phyloP scores from a whole-genome alignment of 2,329 filamentous ascomycete genomes.

The Aspergillus brunneoviolaceus region DNA sequence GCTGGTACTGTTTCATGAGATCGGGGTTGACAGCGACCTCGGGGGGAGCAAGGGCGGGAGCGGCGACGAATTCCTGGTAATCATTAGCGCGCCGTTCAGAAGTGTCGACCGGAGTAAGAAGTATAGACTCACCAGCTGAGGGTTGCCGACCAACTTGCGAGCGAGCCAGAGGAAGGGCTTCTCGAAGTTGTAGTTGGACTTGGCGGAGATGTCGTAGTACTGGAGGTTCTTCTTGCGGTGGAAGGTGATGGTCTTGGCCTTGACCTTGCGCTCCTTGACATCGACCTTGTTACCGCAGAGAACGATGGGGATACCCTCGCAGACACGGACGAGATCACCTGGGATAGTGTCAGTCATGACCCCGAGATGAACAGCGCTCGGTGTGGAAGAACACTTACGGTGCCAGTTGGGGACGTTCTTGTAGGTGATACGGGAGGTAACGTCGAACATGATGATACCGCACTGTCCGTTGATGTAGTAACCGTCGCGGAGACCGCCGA shows the following conservation, averaged over 20 bases:
- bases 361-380: background rate
- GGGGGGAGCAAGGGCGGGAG: conserved; percentile 88
- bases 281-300: conserved; percentile 99
- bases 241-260: conserved; percentile 99
- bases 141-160: conserved; percentile 96
- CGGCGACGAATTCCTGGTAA: conserved; percentile 87
- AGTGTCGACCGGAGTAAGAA: conserved; percentile 20
- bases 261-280: conserved; percentile 99
- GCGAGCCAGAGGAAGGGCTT: conserved; percentile 99
- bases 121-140: conserved; percentile 64
- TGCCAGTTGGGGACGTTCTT: conserved; percentile 99
- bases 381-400: conserved; percentile 65
- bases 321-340: conserved; percentile 98
- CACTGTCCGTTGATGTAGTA: conserved; percentile 99
- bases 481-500: conserved; percentile 96
- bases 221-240: conserved; percentile 99
- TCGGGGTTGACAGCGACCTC: conserved; percentile 85
- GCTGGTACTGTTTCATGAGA: conserved; percentile 76
- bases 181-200: conserved; percentile 99
- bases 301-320: conserved; percentile 98
- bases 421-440: conserved; percentile 99
- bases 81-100: conserved; percentile 15
- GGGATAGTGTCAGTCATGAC: conserved; percentile 15
- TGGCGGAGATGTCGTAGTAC: conserved; percentile 99
- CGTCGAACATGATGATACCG: conserved; percentile 99